Evolutionary conservation across 1,284 basidiomycete species (phyloP).

Genomic region (Ustilago shanxiensis): DNA sequence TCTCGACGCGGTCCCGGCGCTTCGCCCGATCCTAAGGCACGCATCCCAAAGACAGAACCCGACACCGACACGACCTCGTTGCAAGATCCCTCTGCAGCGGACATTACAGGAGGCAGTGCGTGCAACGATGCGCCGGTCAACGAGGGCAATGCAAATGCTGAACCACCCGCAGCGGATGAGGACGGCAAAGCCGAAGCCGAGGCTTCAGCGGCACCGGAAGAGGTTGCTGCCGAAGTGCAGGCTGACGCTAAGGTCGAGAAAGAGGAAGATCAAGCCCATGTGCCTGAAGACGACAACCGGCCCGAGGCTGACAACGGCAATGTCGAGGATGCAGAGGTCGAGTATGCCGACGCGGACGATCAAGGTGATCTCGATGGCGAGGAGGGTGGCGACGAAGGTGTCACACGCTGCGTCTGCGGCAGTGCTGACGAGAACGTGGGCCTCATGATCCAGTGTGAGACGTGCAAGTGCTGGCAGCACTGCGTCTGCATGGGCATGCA

Average conservation of each 20-base stretch:
- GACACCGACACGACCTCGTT: constrained; percentile 18
- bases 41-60: constrained; percentile 38
- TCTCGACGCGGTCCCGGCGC: constrained; percentile 47
- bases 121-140: constrained; percentile 4
- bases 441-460: constrained; percentile 98
- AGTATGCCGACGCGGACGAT: constrained; percentile 38
- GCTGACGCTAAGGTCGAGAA: constrained; percentile 18
- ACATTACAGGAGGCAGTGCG: background rate
- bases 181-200: constrained; percentile 4
- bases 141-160: background rate
- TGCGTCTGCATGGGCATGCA: constrained; percentile 95
- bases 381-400: constrained; percentile 80
- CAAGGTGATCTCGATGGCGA: constrained; percentile 62
- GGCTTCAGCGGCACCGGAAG: constrained; percentile 22
- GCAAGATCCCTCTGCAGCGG: constrained; percentile 14
- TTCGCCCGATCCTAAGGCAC: constrained; percentile 43
- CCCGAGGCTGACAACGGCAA: constrained; percentile 5
- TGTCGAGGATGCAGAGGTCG: constrained; percentile 25
- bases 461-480: constrained; percentile 98
- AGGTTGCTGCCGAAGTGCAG: constrained; percentile 13
- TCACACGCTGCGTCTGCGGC: constrained; percentile 95
- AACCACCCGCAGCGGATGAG: constrained; percentile 3
- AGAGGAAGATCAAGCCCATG: constrained; percentile 16
- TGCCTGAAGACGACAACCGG: constrained; percentile 3
- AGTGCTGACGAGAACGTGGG: constrained; percentile 76